phyloP scores from a whole-genome alignment of 768 basidiomycete genomes.

The Agrocybe praecox region DNA sequence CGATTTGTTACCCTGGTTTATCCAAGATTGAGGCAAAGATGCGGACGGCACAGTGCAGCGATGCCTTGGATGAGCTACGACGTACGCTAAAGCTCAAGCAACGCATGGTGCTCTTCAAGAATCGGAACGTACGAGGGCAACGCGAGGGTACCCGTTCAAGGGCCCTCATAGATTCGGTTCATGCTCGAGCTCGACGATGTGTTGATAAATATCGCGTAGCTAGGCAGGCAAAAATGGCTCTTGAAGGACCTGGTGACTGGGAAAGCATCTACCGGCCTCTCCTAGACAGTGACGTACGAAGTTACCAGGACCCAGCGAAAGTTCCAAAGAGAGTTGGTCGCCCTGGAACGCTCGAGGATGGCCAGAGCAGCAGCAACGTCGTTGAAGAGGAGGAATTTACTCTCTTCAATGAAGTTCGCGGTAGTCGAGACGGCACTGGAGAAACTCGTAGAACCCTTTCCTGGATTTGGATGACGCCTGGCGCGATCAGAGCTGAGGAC shows the following conservation, averaged over 20 bases:
- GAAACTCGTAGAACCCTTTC: background rate
- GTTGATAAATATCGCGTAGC: slow-evolving; percentile 9
- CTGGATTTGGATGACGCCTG: background rate
- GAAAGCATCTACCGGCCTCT: slow-evolving; percentile 7
- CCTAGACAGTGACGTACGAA: slow-evolving; percentile 12
- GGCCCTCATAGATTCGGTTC: slow-evolving; percentile 5
- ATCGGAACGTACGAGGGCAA: slow-evolving; percentile 4
- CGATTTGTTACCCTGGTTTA: background rate
- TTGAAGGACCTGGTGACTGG: slow-evolving; percentile 13
- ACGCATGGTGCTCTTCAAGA: slow-evolving; percentile 8
- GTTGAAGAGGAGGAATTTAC: no score
- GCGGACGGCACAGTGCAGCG: slow-evolving; percentile 5
- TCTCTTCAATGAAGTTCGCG: no score
- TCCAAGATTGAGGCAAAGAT: slow-evolving; percentile 9
- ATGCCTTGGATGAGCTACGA: slow-evolving; percentile 5
- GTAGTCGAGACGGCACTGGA: background rate
- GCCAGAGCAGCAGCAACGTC: no score
- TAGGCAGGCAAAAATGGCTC: slow-evolving; percentile 7
- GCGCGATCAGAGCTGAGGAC: background rate
- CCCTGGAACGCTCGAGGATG: slow-evolving; percentile 22
- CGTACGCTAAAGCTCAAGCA: slow-evolving; percentile 7
- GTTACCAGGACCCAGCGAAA: slow-evolving; percentile 13
- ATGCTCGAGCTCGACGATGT: slow-evolving; percentile 1
- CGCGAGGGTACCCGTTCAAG: slow-evolving; percentile 3
- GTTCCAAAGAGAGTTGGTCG: background rate